Evolutionary conservation across 176 grass and related monocot genomes (phyloP), one percentile per base, ranked within the genome.

Genomic region (Hsuehochloa calcarea): DNA sequence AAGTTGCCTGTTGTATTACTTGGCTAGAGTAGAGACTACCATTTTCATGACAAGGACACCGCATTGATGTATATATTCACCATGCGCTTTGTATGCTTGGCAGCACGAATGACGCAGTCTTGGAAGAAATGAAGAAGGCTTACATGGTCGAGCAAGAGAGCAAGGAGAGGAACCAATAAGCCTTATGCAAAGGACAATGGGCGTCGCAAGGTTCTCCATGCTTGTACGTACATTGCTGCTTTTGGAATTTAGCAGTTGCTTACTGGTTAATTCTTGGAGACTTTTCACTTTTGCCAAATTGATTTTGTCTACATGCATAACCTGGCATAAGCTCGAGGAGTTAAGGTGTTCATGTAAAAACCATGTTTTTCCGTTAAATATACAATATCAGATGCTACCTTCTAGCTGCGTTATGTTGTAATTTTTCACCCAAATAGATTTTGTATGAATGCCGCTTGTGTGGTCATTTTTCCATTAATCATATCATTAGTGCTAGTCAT

Each of bases 91-190:
- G 51, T 77, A 46, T 86, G n/a, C 47, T 94, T 92, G 71, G 54
- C 89, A 98, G 96, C 67, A 98, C 96, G n/a, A 98, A 92, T 84
- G 90, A 96, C 55, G 71, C 51, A 56, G 82, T 98, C 62, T 82
- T 98, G 74, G 93, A 94, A 91, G 93, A 98, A 83, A 98, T 96
- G 96, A 98, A 98, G 93, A 91, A 85, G 46, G 89, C 82, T 45
- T 96, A 96, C 70, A 85, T 98, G 89, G 80, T 68, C 3, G 91
- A 92, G 74, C 86, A 96, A 86, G 89, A 96, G 80, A 90, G 22
- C 77, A 93, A 90, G 74, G 88, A 87, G 41, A 89, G 43, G 46
- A 88, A 79, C 29, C 61, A 89, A 74, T 76, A 84, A 86, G 68
- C 6, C 9, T 58, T 86, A 41, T 65, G 20, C 54, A 31, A 46